Conservation (phyloP, 805 yeast genomes). For the Suhomyces canberraensis region DNA sequence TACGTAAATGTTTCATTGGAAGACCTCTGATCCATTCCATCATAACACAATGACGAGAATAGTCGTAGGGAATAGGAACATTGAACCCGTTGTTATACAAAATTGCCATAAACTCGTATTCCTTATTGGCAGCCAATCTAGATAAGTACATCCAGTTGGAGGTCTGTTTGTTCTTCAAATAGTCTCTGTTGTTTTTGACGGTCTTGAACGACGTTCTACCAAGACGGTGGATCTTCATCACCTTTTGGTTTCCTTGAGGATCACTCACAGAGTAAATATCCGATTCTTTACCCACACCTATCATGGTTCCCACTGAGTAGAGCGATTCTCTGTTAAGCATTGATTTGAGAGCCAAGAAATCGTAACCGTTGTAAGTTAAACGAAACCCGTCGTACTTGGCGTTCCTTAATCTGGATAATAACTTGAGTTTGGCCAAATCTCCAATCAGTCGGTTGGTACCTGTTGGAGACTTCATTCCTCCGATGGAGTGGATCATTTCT, state of each 20-base stretch:
- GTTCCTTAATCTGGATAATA: constrained; percentile 76
- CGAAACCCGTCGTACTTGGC: constrained; percentile 95
- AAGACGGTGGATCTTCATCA: constrained; percentile 84
- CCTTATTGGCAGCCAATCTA: constrained; percentile 87
- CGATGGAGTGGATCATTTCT: constrained; percentile 70
- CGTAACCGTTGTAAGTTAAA: constrained; percentile 85
- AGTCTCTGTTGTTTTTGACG: constrained; percentile 92
- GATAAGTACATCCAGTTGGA: constrained; percentile 92
- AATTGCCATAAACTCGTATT: constrained; percentile 81
- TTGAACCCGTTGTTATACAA: constrained; percentile 70
- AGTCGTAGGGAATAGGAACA: constrained; percentile 88
- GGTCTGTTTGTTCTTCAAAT: constrained; percentile 68
- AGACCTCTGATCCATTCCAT: constrained; percentile 92
- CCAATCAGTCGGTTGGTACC: constrained; percentile 76
- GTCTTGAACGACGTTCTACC: constrained; percentile 93
- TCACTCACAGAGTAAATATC: constrained; percentile 86
- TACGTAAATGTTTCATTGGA: constrained; percentile 80
- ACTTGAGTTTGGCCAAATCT: constrained; percentile 81
- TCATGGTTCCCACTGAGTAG: constrained; percentile 77
- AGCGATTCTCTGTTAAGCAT: constrained; percentile 72
- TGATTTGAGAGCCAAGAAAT: constrained; percentile 84
- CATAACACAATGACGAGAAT: constrained; percentile 85
- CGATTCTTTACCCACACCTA: constrained; percentile 97
- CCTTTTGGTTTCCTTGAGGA: constrained; percentile 57
- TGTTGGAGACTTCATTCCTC: constrained; percentile 71